Evolutionary conservation across 495 filamentous ascomycete genomes (phyloP).

Genomic region (Talaromyces nanjingensis): DNA sequence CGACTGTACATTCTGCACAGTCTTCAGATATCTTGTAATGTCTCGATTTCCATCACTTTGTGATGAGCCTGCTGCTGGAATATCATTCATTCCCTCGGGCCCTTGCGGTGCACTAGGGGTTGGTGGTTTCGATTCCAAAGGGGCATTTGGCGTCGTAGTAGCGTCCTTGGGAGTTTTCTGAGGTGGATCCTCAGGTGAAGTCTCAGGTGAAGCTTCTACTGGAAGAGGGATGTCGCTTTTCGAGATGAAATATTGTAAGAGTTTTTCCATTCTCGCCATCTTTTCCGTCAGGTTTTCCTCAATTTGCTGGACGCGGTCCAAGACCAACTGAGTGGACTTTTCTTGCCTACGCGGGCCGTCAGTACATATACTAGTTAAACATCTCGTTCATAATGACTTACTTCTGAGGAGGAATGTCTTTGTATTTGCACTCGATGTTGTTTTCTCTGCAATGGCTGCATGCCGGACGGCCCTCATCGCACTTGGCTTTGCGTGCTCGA

Average conservation of each 20-base stretch:
- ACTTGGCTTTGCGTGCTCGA: conserved; percentile 56
- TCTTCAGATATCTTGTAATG: no score
- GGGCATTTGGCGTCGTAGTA: neutral
- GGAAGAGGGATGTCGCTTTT: neutral
- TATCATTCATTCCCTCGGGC: no score
- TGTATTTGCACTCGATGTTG: conserved; percentile 47
- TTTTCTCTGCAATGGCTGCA: conserved; percentile 57
- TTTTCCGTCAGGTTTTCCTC: conserved; percentile 19
- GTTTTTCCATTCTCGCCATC: neutral
- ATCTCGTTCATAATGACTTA: conserved; percentile 19
- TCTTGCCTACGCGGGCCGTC: conserved; percentile 25
- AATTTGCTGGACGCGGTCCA: conserved; percentile 25
- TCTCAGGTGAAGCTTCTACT: conserved; percentile 4
- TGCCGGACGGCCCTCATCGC: conserved; percentile 51
- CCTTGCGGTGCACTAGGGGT: neutral
- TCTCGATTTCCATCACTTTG: no score
- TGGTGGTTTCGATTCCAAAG: conserved; percentile 1
- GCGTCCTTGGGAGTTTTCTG: conserved; percentile 8
- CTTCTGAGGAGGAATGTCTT: conserved; percentile 56
- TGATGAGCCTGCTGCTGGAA: no score
- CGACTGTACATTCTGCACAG: neutral
- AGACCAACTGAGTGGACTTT: conserved; percentile 30
- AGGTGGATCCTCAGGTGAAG: conserved; percentile 3
- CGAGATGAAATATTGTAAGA: neutral
- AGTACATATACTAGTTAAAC: neutral